Evolutionary conservation across 1,284 basidiomycete species (phyloP).

Genomic region (Cystobasidium sp.): DNA sequence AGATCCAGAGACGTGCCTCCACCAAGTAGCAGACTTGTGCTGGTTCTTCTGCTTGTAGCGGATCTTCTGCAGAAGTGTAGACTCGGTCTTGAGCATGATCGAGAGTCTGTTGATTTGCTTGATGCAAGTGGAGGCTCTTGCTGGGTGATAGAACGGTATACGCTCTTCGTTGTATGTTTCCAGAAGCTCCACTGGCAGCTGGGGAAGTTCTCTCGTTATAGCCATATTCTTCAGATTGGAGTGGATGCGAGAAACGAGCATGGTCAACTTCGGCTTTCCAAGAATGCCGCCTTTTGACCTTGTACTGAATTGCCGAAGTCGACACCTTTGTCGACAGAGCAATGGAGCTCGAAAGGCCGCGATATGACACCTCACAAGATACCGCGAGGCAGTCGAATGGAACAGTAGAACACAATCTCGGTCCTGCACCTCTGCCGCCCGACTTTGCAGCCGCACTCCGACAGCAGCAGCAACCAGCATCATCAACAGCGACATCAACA

Average conservation of each 20-base stretch:
- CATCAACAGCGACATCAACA: constrained; percentile 5
- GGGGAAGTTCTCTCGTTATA: constrained; percentile 1
- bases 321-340: too few relatives aligned
- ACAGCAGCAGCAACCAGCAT: background rate
- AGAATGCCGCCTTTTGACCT: too few relatives aligned
- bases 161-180: background rate
- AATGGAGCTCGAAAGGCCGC: constrained; percentile 41
- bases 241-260: background rate
- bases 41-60: constrained; percentile 44
- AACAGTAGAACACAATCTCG: constrained; percentile 1
- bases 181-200: constrained; percentile 26
- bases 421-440: constrained; percentile 39
- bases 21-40: constrained; percentile 38
- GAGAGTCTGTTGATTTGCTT: constrained; percentile 35
- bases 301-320: too few relatives aligned
- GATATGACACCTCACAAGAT: constrained; percentile 4
- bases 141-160: constrained; percentile 12
- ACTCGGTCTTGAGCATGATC: constrained; percentile 22
- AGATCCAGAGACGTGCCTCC: constrained; percentile 39
- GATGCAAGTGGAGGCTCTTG: constrained; percentile 19
- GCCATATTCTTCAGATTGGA: background rate
- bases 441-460: constrained; percentile 25
- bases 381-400: background rate
- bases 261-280: too few relatives aligned
- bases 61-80: constrained; percentile 33